These are phyloP conservation scores for Phialemoniopsis sp. DNA, from an alignment of 2,329 filamentous ascomycete genomes.

Conservation along the genomic window DNA sequence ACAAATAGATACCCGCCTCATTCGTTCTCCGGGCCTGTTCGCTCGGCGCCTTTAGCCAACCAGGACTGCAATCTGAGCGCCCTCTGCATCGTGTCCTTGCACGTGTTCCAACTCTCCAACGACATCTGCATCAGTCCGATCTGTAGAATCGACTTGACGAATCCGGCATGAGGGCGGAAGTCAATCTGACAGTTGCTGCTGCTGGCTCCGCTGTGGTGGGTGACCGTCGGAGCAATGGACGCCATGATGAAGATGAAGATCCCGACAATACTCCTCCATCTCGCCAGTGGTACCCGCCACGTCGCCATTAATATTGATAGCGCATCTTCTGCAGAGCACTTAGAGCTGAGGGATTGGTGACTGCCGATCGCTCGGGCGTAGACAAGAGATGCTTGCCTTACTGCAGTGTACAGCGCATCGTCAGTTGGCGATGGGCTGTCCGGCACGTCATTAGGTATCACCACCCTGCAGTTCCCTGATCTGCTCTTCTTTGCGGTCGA, in stretches of 20 bases:
- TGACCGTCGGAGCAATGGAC: constrained; percentile 31
- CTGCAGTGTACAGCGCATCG: constrained; percentile 41
- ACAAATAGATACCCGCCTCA: too few relatives aligned
- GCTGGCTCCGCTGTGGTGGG: constrained; percentile 11
- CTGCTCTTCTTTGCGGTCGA: constrained; percentile 1
- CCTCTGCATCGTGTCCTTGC: constrained; percentile 27
- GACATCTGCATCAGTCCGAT: constrained; percentile 38
- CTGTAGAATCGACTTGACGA: constrained; percentile 40
- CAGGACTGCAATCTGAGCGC: constrained; percentile 36
- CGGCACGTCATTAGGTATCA: background rate
- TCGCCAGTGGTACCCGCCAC: constrained; percentile 34
- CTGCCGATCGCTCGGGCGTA: constrained; percentile 40
- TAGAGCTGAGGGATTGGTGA: constrained; percentile 29
- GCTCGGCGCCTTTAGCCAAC: constrained; percentile 18
- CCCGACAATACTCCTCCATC: constrained; percentile 36
- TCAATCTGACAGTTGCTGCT: too few relatives aligned
- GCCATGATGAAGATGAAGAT: constrained; percentile 38
- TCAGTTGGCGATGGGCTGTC: too few relatives aligned
- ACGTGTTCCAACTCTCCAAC: constrained; percentile 44
- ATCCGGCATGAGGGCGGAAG: constrained; percentile 28
- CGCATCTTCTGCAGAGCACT: constrained; percentile 31
- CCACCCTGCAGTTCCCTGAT: too few relatives aligned
- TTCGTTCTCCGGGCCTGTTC: too few relatives aligned
- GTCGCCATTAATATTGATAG: constrained; percentile 32
- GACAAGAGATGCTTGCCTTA: constrained; percentile 40